Percentiles rank a stretch among this genome's conserved stretches.
phyloP scores from a whole-genome alignment of 2,329 filamentous ascomycete species.

The Diaporthe sp. region DNA sequence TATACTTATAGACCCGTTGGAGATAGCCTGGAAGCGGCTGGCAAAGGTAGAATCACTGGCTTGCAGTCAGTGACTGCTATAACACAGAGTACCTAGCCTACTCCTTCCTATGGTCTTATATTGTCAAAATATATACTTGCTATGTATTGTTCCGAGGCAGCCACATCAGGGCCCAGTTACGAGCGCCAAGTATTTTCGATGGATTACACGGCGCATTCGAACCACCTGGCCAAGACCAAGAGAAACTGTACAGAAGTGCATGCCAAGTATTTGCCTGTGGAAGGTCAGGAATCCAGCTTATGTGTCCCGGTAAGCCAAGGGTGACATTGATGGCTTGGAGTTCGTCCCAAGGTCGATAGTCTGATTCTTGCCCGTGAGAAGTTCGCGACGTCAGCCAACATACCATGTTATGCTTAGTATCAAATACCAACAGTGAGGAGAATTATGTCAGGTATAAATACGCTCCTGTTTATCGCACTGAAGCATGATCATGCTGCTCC shows the following conservation, averaged over 20 bases:
- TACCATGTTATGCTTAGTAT: not conserved
- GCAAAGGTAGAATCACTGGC: not conserved
- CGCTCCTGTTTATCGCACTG: not conserved
- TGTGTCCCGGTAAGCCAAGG: not conserved
- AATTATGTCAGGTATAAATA: not conserved
- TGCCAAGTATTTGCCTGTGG: not conserved
- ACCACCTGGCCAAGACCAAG: not conserved
- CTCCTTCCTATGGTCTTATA: not conserved
- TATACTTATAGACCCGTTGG: not conserved
- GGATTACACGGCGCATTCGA: not conserved
- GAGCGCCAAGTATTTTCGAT: not conserved
- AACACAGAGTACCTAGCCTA: not conserved
- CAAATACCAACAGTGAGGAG: not conserved
- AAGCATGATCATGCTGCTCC: not conserved
- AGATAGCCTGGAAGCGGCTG: not conserved
- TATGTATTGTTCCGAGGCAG: too few species aligned
- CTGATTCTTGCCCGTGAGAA: not conserved
- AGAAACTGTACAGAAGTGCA: too few species aligned
- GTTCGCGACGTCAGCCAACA: too few species aligned
- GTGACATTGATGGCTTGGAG: not conserved
- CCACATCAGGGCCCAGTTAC: not conserved
- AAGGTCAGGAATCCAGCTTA: too few species aligned
- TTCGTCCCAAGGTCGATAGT: not conserved
- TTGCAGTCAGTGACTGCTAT: not conserved
- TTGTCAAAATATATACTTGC: too few species aligned